phyloP scores from a whole-genome alignment of 2,329 filamentous ascomycete genomes.

The Tolypocladium guangdongense region DNA sequence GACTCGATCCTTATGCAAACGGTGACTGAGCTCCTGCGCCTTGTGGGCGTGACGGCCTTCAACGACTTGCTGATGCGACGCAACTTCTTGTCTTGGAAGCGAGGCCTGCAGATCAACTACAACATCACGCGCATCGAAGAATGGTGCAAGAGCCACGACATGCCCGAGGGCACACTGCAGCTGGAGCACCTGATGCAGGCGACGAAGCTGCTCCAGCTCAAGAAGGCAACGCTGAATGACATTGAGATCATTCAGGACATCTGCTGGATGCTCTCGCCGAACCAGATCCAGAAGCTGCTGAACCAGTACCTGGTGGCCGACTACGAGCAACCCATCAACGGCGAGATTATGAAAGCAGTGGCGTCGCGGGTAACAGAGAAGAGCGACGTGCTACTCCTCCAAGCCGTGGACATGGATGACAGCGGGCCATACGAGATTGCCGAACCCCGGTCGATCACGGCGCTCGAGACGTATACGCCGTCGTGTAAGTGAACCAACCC shows the following conservation, averaged over 20 bases:
- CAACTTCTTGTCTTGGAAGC: slow-evolving; percentile 99
- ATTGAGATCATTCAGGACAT: slow-evolving; percentile 99
- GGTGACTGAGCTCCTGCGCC: slow-evolving; percentile 79
- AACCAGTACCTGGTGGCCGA: slow-evolving; percentile 98
- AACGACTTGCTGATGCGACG: slow-evolving; percentile 96
- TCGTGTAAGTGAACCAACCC: slow-evolving; percentile 57
- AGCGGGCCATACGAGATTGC: slow-evolving; percentile 97
- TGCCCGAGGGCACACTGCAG: slow-evolving; percentile 96
- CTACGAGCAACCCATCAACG: slow-evolving; percentile 98
- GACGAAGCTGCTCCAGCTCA: slow-evolving; percentile 93
- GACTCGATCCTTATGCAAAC: slow-evolving; percentile 94
- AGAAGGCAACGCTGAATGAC: slow-evolving; percentile 97
- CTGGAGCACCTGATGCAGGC: slow-evolving; percentile 99
- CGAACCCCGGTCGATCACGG: slow-evolving; percentile 89
- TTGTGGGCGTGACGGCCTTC: slow-evolving; percentile 96
- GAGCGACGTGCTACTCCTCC: slow-evolving; percentile 86
- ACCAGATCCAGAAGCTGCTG: slow-evolving; percentile 96
- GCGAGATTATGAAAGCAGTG: slow-evolving; percentile 99
- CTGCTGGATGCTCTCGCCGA: slow-evolving; percentile 99
- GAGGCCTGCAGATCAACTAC: slow-evolving; percentile 98
- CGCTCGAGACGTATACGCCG: slow-evolving; percentile 93
- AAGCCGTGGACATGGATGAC: slow-evolving; percentile 97
- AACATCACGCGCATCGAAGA: slow-evolving; percentile 99
- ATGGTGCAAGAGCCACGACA: slow-evolving; percentile 99
- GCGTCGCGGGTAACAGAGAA: slow-evolving; percentile 96